Base-by-base conservation (phyloP, 2,329 filamentous ascomycete species). In the Penicillium sp. region DNA sequence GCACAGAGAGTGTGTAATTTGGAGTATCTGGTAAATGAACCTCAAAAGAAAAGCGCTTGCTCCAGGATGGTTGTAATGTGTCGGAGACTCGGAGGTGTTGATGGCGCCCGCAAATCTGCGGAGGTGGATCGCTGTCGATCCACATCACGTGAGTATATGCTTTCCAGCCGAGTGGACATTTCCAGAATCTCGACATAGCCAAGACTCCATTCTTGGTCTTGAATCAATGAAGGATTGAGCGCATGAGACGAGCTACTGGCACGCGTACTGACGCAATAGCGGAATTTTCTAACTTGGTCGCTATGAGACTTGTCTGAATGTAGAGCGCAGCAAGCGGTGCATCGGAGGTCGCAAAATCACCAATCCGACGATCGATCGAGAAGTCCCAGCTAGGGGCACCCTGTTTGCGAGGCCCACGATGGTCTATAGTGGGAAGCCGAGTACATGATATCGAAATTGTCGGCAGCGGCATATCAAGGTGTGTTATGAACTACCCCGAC, bases 381-480 rank as follows among this genome's bases (percentile, higher is more conserved):
- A 17, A 51, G 38, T 50, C 47, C 20, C 20, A 31, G 41, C 15
- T 8, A 25, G 8, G 11, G 11, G 5, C 49, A 5, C 28, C 14
- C 28, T 10, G 8, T n/a, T 3, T 34, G 20, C n/a, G 10, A 22
- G 54, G 28, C 28, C 47, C 47, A 31, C 57, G 34, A 37, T 71
- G 69, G 69, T 71, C 4, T 71, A 72, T 49, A 56, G 62, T 14
- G 69, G 71, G 17, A 72, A 70, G 39, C 67, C 67, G 25, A 71
- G 68, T 52, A 68, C 65, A 5, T 66, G 69, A 17, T 72, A 67
- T 48, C 67, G 63, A 45, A 73, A 66, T n/a, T 73, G 70, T 39
- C 67, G 69, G 31, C 60, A 61, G 22, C 63, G 71, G 42, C 70
- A 64, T 53, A 73, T 73, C n/a, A n/a, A n/a, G n/a, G 70, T 71